phyloP scores from a whole-genome alignment of 345 rosid genomes.

The Physaria fendleri region DNA sequence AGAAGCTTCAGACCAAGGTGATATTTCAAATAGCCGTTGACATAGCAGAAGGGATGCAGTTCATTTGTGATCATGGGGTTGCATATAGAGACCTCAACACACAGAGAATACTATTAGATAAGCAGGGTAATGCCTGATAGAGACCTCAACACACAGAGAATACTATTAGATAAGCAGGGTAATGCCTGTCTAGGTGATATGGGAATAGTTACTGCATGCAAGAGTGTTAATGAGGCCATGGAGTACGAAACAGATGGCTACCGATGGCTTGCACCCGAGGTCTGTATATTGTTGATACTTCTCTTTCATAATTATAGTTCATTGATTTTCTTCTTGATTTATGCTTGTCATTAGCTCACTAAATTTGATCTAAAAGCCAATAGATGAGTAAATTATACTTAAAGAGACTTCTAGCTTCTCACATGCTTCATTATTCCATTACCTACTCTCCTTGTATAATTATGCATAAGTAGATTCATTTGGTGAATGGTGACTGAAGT shows the following conservation, averaged over 20 bases:
- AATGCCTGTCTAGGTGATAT: conserved; percentile 85
- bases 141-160: conserved; percentile 84
- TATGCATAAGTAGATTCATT: not conserved
- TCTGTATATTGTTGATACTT: conserved; percentile 30
- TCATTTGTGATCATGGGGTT: conserved; percentile 75
- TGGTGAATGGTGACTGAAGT: conserved; percentile 5
- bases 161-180: conserved; percentile 74
- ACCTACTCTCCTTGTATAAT: not conserved
- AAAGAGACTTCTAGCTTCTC: not conserved
- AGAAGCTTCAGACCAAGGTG: conserved; percentile 73
- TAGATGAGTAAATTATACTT: not conserved
- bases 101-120: conserved; percentile 72
- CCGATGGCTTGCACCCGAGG: conserved; percentile 99
- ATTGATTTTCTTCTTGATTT: not conserved
- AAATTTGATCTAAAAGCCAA: not conserved
- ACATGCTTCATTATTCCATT: conserved; percentile 32
- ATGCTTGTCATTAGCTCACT: not conserved
- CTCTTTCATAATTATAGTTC: conserved; percentile 1
- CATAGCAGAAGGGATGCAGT: conserved; percentile 80
- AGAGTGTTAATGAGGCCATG: conserved; percentile 70
- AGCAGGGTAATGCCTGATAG: conserved; percentile 75
- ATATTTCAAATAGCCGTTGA: conserved; percentile 67
- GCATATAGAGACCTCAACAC: conserved; percentile 85
- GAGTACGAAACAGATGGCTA: conserved; percentile 99
- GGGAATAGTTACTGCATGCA: conserved; percentile 85